These are phyloP conservation scores for Talaromyces sp. DNA, from an alignment of 2,329 filamentous ascomycete species.

Conservation along the genomic window DNA sequence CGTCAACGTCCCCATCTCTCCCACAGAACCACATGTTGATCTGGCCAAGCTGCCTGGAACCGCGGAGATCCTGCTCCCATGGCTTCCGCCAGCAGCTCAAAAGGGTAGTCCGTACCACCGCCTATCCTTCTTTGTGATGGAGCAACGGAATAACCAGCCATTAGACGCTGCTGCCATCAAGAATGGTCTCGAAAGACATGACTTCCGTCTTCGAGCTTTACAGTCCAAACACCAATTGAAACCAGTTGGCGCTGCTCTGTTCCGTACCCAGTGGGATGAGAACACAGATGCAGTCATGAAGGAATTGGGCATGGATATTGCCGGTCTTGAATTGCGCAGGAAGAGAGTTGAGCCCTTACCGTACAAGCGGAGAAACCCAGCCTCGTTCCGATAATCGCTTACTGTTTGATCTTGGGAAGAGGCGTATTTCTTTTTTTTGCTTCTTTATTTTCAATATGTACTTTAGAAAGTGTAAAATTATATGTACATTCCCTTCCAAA, in stretches of 20 bases:
- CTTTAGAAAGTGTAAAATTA: conserved; percentile 43
- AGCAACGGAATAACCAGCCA: conserved; percentile 62
- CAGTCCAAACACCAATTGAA: conserved; percentile 62
- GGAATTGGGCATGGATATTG: conserved; percentile 66
- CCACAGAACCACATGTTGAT: conserved; percentile 57
- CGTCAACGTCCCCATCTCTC: conserved; percentile 62
- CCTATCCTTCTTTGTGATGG: conserved; percentile 73
- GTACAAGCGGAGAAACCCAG: conserved; percentile 55
- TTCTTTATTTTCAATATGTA: conserved; percentile 26
- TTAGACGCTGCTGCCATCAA: conserved; percentile 57
- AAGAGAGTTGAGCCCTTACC: conserved; percentile 66
- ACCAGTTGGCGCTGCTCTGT: conserved; percentile 78
- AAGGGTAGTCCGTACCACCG: conserved; percentile 91
- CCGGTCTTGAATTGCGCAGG: conserved; percentile 77
- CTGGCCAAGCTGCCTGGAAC: conserved; percentile 57
- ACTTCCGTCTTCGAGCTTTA: conserved; percentile 71
- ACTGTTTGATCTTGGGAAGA: conserved; percentile 9
- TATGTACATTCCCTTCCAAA: conserved; percentile 25
- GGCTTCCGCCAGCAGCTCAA: conserved; percentile 80
- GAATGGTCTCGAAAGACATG: conserved; percentile 51
- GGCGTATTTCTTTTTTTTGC: conserved; percentile 15
- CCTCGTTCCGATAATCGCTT: conserved; percentile 37
- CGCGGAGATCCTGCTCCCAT: conserved; percentile 67
- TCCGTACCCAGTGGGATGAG: conserved; percentile 86
- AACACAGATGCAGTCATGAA: conserved; percentile 82